Evolutionary conservation across 1,139 yeast species (phyloP), one percentile per base, ranked within the genome.

Genomic region (Oligophagozyma castellii): DNA sequence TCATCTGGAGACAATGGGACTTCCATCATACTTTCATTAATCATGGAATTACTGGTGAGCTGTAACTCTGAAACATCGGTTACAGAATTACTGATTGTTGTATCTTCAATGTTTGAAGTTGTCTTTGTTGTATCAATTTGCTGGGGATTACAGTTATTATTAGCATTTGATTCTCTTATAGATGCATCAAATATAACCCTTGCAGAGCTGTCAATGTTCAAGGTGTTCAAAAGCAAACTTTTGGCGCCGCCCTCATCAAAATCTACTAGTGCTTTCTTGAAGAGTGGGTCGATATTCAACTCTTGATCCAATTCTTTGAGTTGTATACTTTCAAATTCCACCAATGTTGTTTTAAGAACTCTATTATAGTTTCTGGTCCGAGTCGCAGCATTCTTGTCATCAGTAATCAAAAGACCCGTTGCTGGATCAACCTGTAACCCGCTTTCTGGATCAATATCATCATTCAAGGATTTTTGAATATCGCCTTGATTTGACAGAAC

Each of bases 191-290:
- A 59, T 2, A 56, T 58, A 3, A 60, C 58, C 36, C 62, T 48
- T 3, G 48, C 45, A 4, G 48, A 35, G 2, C 35, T 33, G 32
- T 58, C 61, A 18, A 53, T 42, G 31, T 52, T 42, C 32, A 86
- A 62, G 1, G 86, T 72, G 42, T 83, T 84, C 43, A 83, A 56
- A 29, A 86, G 57, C 33, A 86, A 58, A 30, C 93, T 79, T 44
- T 77, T 81, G 6, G 95, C 86, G 4, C 96, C 95, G 21, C 95
- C 95, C 56, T 86, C 95, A 51, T 86, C 95, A 46, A 84, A 86
- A 36, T 84, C 95, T 0, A 94, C 81, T 28, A 86, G 63, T 29
- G 93, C 86, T 45, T 83, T 83, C 38, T 81, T 77, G 55, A 86
- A 83, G 29, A 86, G 61, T 0, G 95, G 95, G 53, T 86, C 95